Conservation (phyloP, 192 early-diverging fungal species). For the Podila verticillata region DNA sequence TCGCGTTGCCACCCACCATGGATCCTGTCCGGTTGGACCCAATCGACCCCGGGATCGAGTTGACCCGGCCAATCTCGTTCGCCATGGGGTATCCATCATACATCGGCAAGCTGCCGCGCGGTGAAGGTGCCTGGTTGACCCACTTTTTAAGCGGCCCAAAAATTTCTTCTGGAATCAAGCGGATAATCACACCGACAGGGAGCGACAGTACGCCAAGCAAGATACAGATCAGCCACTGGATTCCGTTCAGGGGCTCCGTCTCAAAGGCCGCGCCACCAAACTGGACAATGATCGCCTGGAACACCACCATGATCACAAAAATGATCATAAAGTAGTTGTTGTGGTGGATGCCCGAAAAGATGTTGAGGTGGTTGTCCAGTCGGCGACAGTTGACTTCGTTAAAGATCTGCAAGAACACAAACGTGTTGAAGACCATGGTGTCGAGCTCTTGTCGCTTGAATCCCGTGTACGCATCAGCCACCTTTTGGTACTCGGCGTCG, state of each 20-base stretch:
- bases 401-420: slow-evolving; percentile 91
- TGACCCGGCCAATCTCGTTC: slow-evolving; percentile 26
- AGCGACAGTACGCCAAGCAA: slow-evolving; percentile 81
- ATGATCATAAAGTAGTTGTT: slow-evolving; percentile 89
- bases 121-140: slow-evolving; percentile 8
- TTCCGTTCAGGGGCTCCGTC: slow-evolving; percentile 68
- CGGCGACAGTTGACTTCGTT: slow-evolving; percentile 81
- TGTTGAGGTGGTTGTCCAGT: slow-evolving; percentile 82
- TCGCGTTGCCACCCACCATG: slow-evolving; percentile 11
- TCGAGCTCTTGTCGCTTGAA: slow-evolving; percentile 57
- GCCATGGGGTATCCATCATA: neutral
- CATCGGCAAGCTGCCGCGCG: neutral
- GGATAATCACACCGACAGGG: slow-evolving; percentile 85
- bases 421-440: slow-evolving; percentile 93
- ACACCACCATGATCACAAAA: slow-evolving; percentile 74
- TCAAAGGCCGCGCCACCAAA: slow-evolving; percentile 92
- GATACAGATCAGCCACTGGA: slow-evolving; percentile 88
- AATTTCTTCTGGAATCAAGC: slow-evolving; percentile 82
- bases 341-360: slow-evolving; percentile 80
- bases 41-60: slow-evolving; percentile 24
- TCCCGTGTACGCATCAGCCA: slow-evolving; percentile 8
- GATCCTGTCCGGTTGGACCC: slow-evolving; percentile 27
- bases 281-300: slow-evolving; percentile 90
- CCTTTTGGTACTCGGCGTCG: neutral
- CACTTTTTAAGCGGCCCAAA: slow-evolving; percentile 46